Evolutionary conservation across 805 yeast species (phyloP), one percentile per base, ranked within the genome.

Genomic region (Lachancea sp.): DNA sequence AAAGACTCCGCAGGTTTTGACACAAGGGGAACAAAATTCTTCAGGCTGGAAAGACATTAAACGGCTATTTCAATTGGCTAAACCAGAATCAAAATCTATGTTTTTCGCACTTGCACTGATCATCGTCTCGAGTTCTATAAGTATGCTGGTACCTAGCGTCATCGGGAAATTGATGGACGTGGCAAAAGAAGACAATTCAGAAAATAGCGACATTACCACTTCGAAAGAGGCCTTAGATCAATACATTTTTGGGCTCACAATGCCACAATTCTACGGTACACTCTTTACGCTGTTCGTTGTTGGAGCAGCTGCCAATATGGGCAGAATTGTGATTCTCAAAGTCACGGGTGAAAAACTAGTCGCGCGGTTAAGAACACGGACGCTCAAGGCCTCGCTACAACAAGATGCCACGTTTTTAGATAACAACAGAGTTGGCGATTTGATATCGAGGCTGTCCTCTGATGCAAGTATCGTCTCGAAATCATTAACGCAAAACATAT

Each of bases 331-430:
- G 29, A 63, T 85, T 11, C 66, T 90, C 55, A 74, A 89, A 48
- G 69, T 80, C 2, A 83, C 84, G 9, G 96, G 97, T 39, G 97
- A 90, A 61, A 72, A 84, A 46, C 68, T 90, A 26, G 95, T 89
- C 45, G 90, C 96, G 7, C 72, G 92, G 44, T 64, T 90, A 47
- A 72, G 97, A 52, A 72, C 90, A 8, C 71, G 85, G 41, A 76
- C 90, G 26, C 77, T 87, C 60, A 76, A 77, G 54, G 84, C 82
- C 35, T 76, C 90, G 12, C 69, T 90, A 41, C 77, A 78, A 34
- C 96, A 89, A 57, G 96, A 89, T 60, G 80, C 95, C 3, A 83
- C 83, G 48, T 90, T 90, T 54, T 78, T 89, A 64, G 97, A 90
- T 55, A 78, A 78, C 23, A 88, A 92, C 44, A 77, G 89, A 47